Percentiles rank a stretch among this genome's conserved stretches.
Conservation (phyloP, 306 rosid species). For the Quercus glauca region DNA sequence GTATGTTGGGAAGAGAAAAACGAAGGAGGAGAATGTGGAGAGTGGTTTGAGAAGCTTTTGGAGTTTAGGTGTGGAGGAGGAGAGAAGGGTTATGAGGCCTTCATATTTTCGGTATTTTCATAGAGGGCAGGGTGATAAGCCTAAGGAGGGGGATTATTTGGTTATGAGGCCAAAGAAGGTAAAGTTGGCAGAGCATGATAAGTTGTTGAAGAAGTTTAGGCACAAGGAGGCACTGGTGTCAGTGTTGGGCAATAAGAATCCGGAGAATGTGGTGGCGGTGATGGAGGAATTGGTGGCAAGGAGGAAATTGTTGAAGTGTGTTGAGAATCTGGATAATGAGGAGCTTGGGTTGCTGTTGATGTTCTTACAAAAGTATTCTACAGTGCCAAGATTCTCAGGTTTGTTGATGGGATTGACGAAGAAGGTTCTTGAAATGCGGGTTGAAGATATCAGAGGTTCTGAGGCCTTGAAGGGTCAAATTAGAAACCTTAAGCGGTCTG, state of each 20-base stretch:
- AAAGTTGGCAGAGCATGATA: slow-evolving; percentile 68
- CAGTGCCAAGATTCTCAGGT: slow-evolving; percentile 51
- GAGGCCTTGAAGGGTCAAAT: slow-evolving; percentile 40
- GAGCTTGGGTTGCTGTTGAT: slow-evolving; percentile 57
- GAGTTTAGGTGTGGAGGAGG: slow-evolving; percentile 36
- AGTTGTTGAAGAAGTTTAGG: slow-evolving; percentile 77
- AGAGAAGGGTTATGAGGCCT: slow-evolving; percentile 48
- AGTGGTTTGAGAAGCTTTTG: slow-evolving; percentile 29
- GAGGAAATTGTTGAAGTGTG: slow-evolving; percentile 64
- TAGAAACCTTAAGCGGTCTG: slow-evolving; percentile 68
- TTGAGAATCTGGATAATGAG: slow-evolving; percentile 52
- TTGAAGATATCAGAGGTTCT: slow-evolving; percentile 57
- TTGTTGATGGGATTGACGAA: slow-evolving; percentile 66
- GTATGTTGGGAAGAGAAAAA: slow-evolving; percentile 70
- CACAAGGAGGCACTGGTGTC: slow-evolving; percentile 78
- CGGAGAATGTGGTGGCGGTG: slow-evolving; percentile 72
- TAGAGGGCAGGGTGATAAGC: slow-evolving; percentile 86
- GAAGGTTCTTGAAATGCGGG: slow-evolving; percentile 73
- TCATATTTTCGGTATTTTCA: slow-evolving; percentile 63
- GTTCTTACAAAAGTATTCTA: slow-evolving; percentile 64
- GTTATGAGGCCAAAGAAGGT: slow-evolving; percentile 50
- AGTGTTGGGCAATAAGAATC: slow-evolving; percentile 58
- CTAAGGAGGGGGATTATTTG: slow-evolving; percentile 62
- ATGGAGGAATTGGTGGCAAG: slow-evolving; percentile 89
- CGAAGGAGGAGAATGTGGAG: slow-evolving; percentile 34